phyloP scores from a whole-genome alignment of 2,329 filamentous ascomycete genomes.

The Hypoxylon rubiginosum region DNA sequence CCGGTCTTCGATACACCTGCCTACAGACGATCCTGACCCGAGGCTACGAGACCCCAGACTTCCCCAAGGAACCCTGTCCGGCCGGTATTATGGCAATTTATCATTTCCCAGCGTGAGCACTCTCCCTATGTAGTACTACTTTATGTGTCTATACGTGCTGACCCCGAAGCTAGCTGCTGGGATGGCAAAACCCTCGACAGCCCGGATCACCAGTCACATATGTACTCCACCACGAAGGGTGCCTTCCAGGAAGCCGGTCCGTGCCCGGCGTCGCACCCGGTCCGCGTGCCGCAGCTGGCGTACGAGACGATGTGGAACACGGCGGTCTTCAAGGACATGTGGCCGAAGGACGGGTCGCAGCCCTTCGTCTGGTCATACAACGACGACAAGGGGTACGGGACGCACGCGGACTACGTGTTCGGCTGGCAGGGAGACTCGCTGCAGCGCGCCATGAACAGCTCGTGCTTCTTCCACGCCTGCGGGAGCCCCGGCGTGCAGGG shows the following conservation, averaged over 20 bases:
- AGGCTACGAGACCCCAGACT: constrained; percentile 53
- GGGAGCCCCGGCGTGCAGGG: constrained; percentile 47
- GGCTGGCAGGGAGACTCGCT: constrained; percentile 49
- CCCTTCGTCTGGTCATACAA: constrained; percentile 46
- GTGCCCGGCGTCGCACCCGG: constrained; percentile 46
- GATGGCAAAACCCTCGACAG: constrained; percentile 37
- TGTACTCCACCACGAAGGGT: constrained; percentile 42
- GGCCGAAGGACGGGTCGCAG: constrained; percentile 48
- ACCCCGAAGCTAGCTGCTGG: constrained; percentile 22
- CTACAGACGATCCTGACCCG: constrained; percentile 54
- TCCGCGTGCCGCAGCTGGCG: constrained; percentile 56
- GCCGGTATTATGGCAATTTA: constrained; percentile 57
- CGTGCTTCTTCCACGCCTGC: constrained; percentile 54
- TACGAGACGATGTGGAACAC: constrained; percentile 61
- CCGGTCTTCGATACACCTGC: constrained; percentile 55
- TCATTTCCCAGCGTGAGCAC: constrained; percentile 52
- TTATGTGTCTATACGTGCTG: background rate
- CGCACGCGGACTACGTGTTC: constrained; percentile 55
- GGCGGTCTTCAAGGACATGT: constrained; percentile 52
- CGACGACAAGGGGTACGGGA: constrained; percentile 51
- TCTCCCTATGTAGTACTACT: background rate
- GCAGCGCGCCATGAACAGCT: constrained; percentile 50
- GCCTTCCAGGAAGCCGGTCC: constrained; percentile 39
- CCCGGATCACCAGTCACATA: constrained; percentile 35
- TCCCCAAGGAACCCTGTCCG: constrained; percentile 54